Percentiles rank a stretch among this genome's conserved stretches.
Conservation (phyloP, 2,329 filamentous ascomycete genomes). For the Hypomyces perniciosus region DNA sequence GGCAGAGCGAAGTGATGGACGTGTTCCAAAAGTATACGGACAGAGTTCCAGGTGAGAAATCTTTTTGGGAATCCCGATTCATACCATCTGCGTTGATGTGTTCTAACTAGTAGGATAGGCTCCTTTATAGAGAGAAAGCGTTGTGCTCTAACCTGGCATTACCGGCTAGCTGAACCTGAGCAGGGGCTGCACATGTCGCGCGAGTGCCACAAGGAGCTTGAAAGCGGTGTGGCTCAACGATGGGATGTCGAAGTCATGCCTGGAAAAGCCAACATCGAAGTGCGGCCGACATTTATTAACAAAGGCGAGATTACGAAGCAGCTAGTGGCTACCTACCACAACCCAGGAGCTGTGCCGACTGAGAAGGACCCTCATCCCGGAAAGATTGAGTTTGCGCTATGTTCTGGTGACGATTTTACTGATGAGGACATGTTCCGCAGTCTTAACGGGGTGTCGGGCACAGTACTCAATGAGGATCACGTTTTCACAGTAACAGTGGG, state of each 20-base stretch:
- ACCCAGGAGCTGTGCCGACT: constrained; percentile 38
- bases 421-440: constrained; percentile 96
- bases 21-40: constrained; percentile 88
- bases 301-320: constrained; percentile 92
- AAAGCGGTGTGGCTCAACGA: constrained; percentile 65
- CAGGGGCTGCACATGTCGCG: constrained; percentile 73
- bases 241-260: constrained; percentile 96
- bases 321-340: constrained; percentile 68
- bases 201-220: constrained; percentile 76
- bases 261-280: constrained; percentile 94
- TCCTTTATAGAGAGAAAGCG: constrained; percentile 93
- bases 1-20: constrained; percentile 79
- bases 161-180: constrained; percentile 83
- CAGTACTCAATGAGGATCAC: constrained; percentile 51
- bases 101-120: constrained; percentile 39
- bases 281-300: constrained; percentile 95
- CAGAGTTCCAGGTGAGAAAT: constrained; percentile 64
- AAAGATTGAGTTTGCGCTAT: constrained; percentile 79
- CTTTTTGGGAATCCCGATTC: neutral
- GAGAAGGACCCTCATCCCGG: constrained; percentile 38
- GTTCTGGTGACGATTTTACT: constrained; percentile 91
- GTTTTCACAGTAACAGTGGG: constrained; percentile 91
- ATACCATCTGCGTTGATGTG: neutral
- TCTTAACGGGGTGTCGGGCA: constrained; percentile 54
- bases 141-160: constrained; percentile 95